phyloP scores from a whole-genome alignment of 805 yeast species.

The Phaffomyces antillensis region DNA sequence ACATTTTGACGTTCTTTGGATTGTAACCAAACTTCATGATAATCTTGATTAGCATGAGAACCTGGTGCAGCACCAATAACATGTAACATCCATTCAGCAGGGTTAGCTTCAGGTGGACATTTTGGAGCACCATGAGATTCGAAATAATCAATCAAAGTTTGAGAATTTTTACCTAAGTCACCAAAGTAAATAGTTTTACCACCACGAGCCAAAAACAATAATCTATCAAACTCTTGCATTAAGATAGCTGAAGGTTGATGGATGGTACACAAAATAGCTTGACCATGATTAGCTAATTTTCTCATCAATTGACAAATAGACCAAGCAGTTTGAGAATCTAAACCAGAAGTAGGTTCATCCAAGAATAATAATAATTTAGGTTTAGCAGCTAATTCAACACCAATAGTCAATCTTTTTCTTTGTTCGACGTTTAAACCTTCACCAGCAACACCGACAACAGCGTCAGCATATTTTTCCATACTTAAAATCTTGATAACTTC shows the following conservation, averaged over 20 bases:
- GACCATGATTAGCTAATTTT: slow-evolving; percentile 51
- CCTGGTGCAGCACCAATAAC: slow-evolving; percentile 82
- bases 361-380: slow-evolving; percentile 52
- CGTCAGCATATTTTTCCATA: slow-evolving; percentile 60
- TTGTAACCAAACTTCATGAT: slow-evolving; percentile 68
- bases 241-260: slow-evolving; percentile 82
- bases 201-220: slow-evolving; percentile 61
- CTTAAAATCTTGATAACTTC: slow-evolving; percentile 55
- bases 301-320: slow-evolving; percentile 54
- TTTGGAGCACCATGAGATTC: slow-evolving; percentile 56
- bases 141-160: slow-evolving; percentile 54
- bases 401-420: slow-evolving; percentile 58
- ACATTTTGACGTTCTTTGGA: slow-evolving; percentile 57
- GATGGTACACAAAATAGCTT: slow-evolving; percentile 65
- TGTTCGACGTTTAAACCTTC: slow-evolving; percentile 61
- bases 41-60: slow-evolving; percentile 64
- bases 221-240: slow-evolving; percentile 70
- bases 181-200: slow-evolving; percentile 75
- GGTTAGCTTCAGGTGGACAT: slow-evolving; percentile 67
- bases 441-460: slow-evolving; percentile 69
- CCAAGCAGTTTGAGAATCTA: slow-evolving; percentile 65
- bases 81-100: slow-evolving; percentile 90
- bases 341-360: slow-evolving; percentile 65
- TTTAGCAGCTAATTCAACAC: slow-evolving; percentile 60
- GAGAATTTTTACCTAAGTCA: slow-evolving; percentile 55